Conservation (phyloP, 192 early-diverging fungal species). For the Coemansia sp. region DNA sequence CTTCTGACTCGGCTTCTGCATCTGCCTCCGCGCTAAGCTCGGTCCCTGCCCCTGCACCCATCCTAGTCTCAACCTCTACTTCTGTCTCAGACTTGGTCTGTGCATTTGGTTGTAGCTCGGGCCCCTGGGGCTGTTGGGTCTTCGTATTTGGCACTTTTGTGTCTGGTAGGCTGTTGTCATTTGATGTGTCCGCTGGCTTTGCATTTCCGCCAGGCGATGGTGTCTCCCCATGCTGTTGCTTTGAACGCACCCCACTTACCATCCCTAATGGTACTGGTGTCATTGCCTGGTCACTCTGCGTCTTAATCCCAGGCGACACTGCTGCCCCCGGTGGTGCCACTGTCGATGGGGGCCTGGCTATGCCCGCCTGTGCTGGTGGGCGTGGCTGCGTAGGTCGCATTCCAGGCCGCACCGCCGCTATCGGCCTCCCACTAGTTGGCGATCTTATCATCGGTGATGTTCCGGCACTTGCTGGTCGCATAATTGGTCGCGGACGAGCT, state of each 20-base stretch:
- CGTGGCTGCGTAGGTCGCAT: conserved; percentile 12
- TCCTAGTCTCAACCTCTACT: background rate
- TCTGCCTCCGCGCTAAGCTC: background rate
- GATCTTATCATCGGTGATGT: conserved; percentile 4
- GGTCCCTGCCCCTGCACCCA: background rate
- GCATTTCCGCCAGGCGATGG: background rate
- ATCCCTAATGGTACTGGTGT: background rate
- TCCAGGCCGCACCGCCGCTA: conserved; percentile 17
- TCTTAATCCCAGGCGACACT: conserved; percentile 5
- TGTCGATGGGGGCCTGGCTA: conserved; percentile 1
- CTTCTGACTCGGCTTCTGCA: background rate
- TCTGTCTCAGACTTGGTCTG: background rate
- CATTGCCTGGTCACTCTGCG: background rate
- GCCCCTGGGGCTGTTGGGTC: background rate
- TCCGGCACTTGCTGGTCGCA: conserved; percentile 19
- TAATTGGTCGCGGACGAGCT: conserved; percentile 18
- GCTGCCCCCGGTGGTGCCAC: conserved; percentile 4
- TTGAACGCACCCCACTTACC: conserved; percentile 7
- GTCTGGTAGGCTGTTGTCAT: background rate
- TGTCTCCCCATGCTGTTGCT: background rate
- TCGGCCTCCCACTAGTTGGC: conserved; percentile 14
- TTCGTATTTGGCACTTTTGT: background rate
- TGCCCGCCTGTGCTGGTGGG: conserved; percentile 1
- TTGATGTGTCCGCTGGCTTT: background rate
- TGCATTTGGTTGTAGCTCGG: background rate